Percentiles rank a stretch among this genome's conserved stretches.
Evolutionary conservation across 31 red algal species (phyloP).

Genomic region (Odonthalia washingtoniensis): DNA sequence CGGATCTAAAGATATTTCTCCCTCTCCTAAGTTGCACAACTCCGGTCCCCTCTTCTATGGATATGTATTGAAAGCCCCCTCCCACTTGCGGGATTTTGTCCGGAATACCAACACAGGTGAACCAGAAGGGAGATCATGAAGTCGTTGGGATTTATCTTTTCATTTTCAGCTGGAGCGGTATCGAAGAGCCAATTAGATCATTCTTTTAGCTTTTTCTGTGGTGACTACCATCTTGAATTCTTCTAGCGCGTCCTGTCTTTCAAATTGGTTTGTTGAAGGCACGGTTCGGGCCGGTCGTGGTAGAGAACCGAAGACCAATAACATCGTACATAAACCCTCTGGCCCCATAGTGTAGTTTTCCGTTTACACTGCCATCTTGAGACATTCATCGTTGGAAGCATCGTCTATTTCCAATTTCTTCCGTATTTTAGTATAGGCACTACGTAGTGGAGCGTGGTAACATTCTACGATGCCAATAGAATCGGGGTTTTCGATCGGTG

Average conservation of each 20-base stretch:
- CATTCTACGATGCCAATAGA: too few relatives aligned
- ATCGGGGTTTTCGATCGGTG: constrained; percentile 26
- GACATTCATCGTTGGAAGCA: too few relatives aligned
- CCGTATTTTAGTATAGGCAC: too few relatives aligned
- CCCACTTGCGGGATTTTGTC: not conserved
- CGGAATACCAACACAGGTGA: not conserved
- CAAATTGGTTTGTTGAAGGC: constrained; percentile 8
- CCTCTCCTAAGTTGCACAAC: not conserved
- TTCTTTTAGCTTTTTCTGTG: constrained; percentile 20
- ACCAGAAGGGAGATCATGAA: too few relatives aligned
- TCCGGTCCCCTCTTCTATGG: not conserved
- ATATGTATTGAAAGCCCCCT: not conserved
- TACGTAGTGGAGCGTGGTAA: too few relatives aligned
- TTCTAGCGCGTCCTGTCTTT: constrained; percentile 5
- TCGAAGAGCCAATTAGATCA: constrained; percentile 19
- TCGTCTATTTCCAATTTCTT: too few relatives aligned
- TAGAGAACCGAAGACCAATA: constrained; percentile 23
- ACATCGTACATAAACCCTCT: constrained; percentile 27
- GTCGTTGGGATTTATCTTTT: too few relatives aligned
- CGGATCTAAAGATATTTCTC: not conserved
- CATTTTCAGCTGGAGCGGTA: too few relatives aligned
- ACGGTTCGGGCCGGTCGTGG: not conserved
- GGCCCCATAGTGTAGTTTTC: too few relatives aligned
- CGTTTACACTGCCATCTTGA: too few relatives aligned
- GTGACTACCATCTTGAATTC: constrained; percentile 30